Conservation (phyloP, 2,329 filamentous ascomycete species). For the Nakataea oryzae region DNA sequence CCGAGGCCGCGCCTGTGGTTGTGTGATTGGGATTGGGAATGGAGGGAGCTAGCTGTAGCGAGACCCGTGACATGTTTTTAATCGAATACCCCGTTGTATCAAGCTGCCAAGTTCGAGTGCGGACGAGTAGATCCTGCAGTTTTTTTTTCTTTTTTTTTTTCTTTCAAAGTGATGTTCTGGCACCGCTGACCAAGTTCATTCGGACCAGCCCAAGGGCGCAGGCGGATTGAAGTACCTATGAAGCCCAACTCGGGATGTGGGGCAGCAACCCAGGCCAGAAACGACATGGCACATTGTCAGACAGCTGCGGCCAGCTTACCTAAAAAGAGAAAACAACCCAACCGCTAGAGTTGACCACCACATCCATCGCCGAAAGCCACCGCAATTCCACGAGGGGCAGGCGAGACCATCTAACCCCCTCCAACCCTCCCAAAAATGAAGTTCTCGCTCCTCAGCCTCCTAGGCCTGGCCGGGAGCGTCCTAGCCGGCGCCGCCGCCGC, state of each 20-base stretch:
- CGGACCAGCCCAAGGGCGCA: too few relatives aligned
- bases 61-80: neutral
- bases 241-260: neutral
- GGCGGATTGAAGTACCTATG: too few relatives aligned
- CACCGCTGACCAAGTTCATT: too few relatives aligned
- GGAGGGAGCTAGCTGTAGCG: neutral
- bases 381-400: neutral
- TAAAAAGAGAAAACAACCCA: neutral
- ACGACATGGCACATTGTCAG: neutral
- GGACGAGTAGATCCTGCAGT: too few relatives aligned
- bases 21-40: neutral
- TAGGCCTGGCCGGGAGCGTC: conserved; percentile 5
- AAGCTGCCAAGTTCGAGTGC: too few relatives aligned
- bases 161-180: neutral
- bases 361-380: neutral
- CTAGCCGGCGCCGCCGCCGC: conserved; percentile 19
- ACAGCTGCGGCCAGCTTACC: neutral
- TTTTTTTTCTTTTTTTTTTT: too few relatives aligned
- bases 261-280: neutral
- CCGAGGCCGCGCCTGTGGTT: conserved; percentile 3
- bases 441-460: neutral
- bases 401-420: too few relatives aligned
- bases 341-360: neutral
- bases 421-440: conserved; percentile 1
- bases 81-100: neutral